phyloP scores from a whole-genome alignment of 2,329 filamentous ascomycete genomes.

The Neospermospora avenae region DNA sequence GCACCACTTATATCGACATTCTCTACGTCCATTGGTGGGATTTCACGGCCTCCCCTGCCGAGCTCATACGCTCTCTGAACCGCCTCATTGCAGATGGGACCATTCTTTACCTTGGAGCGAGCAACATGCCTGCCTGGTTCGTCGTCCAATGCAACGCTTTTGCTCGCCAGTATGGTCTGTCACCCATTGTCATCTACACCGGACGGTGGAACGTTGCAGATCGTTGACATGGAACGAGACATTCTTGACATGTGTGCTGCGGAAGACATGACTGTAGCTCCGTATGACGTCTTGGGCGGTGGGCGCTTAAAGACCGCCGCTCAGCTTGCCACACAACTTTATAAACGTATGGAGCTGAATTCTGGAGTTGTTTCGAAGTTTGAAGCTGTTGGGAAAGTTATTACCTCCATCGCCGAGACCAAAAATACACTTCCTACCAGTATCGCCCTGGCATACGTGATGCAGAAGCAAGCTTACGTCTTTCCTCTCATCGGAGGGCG shows the following conservation, averaged over 20 bases:
- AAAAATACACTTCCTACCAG: slow-evolving; percentile 23
- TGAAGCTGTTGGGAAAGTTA: neutral
- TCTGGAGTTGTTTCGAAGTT: slow-evolving; percentile 33
- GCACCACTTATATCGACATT: slow-evolving; percentile 66
- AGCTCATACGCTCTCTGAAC: slow-evolving; percentile 65
- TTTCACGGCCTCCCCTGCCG: slow-evolving; percentile 55
- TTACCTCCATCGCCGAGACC: neutral
- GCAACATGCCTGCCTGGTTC: slow-evolving; percentile 65
- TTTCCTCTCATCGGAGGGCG: slow-evolving; percentile 56
- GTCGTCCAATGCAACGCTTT: slow-evolving; percentile 64
- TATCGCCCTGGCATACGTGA: slow-evolving; percentile 54
- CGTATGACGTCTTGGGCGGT: slow-evolving; percentile 48
- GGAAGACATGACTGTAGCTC: slow-evolving; percentile 52
- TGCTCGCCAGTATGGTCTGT: slow-evolving; percentile 60
- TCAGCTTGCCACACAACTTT: slow-evolving; percentile 38
- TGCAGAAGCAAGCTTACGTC: slow-evolving; percentile 52
- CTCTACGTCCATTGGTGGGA: slow-evolving; percentile 41
- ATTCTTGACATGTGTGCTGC: slow-evolving; percentile 54
- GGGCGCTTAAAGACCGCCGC: slow-evolving; percentile 45
- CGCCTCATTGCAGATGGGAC: slow-evolving; percentile 55
- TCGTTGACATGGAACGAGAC: slow-evolving; percentile 59
- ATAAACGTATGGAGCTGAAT: slow-evolving; percentile 34
- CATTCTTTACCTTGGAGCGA: slow-evolving; percentile 63
- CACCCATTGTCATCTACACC: slow-evolving; percentile 65
- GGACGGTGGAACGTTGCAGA: slow-evolving; percentile 56